Evolutionary conservation across 306 rosid species (phyloP), one percentile per base, ranked within the genome.

Genomic region (Crataegus laevigata): DNA sequence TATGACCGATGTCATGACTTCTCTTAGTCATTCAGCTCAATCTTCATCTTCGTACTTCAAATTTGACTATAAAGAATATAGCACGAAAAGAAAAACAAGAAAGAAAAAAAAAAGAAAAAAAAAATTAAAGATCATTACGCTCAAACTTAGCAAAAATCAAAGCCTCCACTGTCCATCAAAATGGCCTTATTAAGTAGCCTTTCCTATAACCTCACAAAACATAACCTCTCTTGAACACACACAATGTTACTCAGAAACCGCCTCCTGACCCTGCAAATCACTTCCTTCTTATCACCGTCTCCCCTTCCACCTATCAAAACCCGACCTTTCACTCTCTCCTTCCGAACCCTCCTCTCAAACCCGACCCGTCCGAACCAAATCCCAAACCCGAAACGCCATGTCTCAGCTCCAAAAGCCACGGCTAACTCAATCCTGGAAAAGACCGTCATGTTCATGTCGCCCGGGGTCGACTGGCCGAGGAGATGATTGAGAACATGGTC

Each of bases 391-490:
- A 25, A 59, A 28, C 89, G 57, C 64, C 76, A 81, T 73, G 74
- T 76, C 63, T 74, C 85, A 3, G 86, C 88, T 38, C 78, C 92
- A 50, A 85, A 78, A 66, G 66, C 89, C 64, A 18, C 69, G 22
- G 45, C 76, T 4, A 72, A 59, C 73, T 38, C 83, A 30, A 50
- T 51, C 29, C 80, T 87, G 3, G 82, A 80, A 8, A 47, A 78
- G 24, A 70, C 85, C 24, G 73, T 87, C 65, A 78, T 94, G 11
- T 91, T 94, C 71, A 82, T 94, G 7, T 94, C 97, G 0, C 98
- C 97, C 0, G 98, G 97, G 5, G 82, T 91, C 2, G 88, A 88
- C 60, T 88, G 4, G 73, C 84, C 4, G 81, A 91, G 59, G 82
- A 90, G 62, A 80, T 91, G 13, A 72, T 80, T n/a, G 89, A 90